These are phyloP conservation scores for Anthracocystis walkeri DNA, from an alignment of 1,284 basidiomycete species.

Conservation along the genomic window DNA sequence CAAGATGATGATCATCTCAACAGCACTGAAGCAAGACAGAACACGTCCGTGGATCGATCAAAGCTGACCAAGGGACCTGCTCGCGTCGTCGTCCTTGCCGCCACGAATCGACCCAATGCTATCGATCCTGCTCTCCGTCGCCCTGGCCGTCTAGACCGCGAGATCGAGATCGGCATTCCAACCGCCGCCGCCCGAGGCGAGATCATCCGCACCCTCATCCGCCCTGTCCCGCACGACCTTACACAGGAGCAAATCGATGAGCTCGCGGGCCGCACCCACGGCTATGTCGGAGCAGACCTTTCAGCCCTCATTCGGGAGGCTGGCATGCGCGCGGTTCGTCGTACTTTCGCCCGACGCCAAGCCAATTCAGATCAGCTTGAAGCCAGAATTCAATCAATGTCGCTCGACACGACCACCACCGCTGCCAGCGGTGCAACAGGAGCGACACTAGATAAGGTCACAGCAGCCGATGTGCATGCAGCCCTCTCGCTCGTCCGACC, in stretches of 20 bases:
- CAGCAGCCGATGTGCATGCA: slow-evolving; percentile 76
- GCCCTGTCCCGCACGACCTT: slow-evolving; percentile 82
- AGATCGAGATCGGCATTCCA: slow-evolving; percentile 97
- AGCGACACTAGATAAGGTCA: slow-evolving; percentile 25
- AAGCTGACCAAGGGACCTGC: slow-evolving; percentile 9
- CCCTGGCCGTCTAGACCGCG: slow-evolving; percentile 94
- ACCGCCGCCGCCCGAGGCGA: slow-evolving; percentile 83
- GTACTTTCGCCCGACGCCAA: slow-evolving; percentile 65
- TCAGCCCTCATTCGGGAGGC: slow-evolving; percentile 92
- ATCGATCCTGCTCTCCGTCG: slow-evolving; percentile 94
- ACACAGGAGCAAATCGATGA: slow-evolving; percentile 75
- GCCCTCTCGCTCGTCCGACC: slow-evolving; percentile 86
- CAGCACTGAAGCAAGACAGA: slow-evolving; percentile 59
- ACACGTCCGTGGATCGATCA: slow-evolving; percentile 58
- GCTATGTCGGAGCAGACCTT: slow-evolving; percentile 96
- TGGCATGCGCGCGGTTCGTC: slow-evolving; percentile 89
- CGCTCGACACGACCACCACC: slow-evolving; percentile 17
- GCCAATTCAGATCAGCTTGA: slow-evolving; percentile 20
- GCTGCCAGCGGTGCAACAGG: background rate
- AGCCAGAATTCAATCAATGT: slow-evolving; percentile 32
- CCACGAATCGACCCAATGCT: slow-evolving; percentile 95
- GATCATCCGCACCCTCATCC: slow-evolving; percentile 85
- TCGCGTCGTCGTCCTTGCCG: slow-evolving; percentile 94
- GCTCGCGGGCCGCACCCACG: slow-evolving; percentile 86
- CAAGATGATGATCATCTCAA: slow-evolving; percentile 32